Conservation (phyloP, 148 eudicot species). For the Persicaria tinctoria region DNA sequence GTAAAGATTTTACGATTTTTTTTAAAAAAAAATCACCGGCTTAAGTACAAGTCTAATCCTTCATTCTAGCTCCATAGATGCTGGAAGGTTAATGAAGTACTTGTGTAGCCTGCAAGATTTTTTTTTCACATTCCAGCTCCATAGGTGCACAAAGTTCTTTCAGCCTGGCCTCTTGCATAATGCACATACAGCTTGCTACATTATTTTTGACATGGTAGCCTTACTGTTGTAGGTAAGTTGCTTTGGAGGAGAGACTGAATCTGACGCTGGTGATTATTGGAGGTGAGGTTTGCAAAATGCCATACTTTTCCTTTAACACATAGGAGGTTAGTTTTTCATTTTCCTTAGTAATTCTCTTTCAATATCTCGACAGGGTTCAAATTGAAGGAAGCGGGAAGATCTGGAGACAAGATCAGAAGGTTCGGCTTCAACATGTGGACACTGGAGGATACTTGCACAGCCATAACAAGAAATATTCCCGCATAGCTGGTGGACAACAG, state of each 20-base stretch:
- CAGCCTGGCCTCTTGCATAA: neutral
- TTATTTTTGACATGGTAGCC: neutral
- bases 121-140: neutral
- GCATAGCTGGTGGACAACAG: conserved; percentile 67
- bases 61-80: neutral
- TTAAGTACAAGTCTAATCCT: neutral
- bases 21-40: neutral
- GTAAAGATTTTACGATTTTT: neutral
- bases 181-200: neutral
- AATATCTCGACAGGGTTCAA: conserved; percentile 36
- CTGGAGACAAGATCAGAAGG: conserved; percentile 68
- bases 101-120: neutral
- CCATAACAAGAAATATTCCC: conserved; percentile 61
- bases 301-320: neutral
- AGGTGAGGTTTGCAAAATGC: conserved; percentile 31
- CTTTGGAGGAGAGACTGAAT: conserved; percentile 50
- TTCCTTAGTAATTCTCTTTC: neutral
- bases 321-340: neutral
- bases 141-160: neutral
- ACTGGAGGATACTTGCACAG: conserved; percentile 66
- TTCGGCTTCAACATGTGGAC: conserved; percentile 60
- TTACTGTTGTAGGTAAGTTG: conserved; percentile 51
- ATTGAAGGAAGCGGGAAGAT: conserved; percentile 52
- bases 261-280: conserved; percentile 76
- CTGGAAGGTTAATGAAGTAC: neutral